These are phyloP conservation scores for Scutellaria minor DNA, from an alignment of 257 asterid genomes.

Conservation along the genomic window DNA sequence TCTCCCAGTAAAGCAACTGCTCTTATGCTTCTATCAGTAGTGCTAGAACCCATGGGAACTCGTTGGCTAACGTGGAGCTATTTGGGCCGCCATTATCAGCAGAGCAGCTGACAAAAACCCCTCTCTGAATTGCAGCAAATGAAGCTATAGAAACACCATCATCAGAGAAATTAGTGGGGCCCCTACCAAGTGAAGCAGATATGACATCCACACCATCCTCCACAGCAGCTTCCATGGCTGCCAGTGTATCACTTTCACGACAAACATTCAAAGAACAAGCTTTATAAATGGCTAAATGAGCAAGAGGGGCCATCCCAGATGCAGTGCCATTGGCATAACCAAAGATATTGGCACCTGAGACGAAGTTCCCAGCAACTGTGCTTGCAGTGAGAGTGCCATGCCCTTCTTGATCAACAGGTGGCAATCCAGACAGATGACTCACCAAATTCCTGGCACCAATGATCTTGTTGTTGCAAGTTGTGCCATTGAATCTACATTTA, in stretches of 20 bases:
- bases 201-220: constrained; percentile 52
- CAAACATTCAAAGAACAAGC: constrained; percentile 36
- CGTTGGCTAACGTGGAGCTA: constrained; percentile 38
- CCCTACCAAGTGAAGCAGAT: constrained; percentile 45
- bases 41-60: constrained; percentile 56
- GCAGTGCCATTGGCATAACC: constrained; percentile 56
- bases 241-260: constrained; percentile 38
- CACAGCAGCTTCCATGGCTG: constrained; percentile 52
- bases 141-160: constrained; percentile 48
- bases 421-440: constrained; percentile 16
- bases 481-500: constrained; percentile 37
- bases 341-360: constrained; percentile 36
- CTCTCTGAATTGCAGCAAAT: constrained; percentile 49
- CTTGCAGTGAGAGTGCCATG: constrained; percentile 52
- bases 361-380: constrained; percentile 52
- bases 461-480: constrained; percentile 43
- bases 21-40: constrained; percentile 42
- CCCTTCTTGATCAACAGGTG: constrained; percentile 45
- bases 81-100: constrained; percentile 46
- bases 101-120: constrained; percentile 49
- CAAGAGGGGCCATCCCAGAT: constrained; percentile 49
- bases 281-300: constrained; percentile 49
- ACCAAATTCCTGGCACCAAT: constrained; percentile 50
- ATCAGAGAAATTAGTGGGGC: constrained; percentile 30
- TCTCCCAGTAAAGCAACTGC: constrained; percentile 35